phyloP scores from a whole-genome alignment of 1,284 basidiomycete species.

The Puccinia hordei region DNA sequence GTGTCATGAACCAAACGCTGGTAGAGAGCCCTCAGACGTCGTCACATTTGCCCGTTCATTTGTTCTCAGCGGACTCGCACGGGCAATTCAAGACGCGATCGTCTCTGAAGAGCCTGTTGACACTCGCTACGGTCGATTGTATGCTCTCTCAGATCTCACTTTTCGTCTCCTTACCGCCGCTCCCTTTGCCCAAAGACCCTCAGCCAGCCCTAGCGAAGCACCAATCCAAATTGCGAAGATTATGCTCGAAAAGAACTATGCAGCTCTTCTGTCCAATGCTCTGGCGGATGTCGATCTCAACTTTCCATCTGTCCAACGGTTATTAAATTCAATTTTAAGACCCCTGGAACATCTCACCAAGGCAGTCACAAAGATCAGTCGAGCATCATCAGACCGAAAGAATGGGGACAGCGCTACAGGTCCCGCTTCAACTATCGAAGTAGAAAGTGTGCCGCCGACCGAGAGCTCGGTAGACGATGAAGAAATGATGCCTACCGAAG shows the following conservation, averaged over 20 bases:
- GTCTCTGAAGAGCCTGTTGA: slow-evolving; percentile 69
- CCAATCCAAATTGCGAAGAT: slow-evolving; percentile 91
- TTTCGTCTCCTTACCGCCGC: slow-evolving; percentile 81
- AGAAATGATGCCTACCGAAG: slow-evolving; percentile 61
- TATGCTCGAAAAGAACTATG: slow-evolving; percentile 98
- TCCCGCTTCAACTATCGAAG: slow-evolving; percentile 59
- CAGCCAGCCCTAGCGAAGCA: slow-evolving; percentile 67
- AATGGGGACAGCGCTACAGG: slow-evolving; percentile 59
- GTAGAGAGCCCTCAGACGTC: slow-evolving; percentile 75
- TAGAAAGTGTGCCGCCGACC: slow-evolving; percentile 63
- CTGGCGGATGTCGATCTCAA: slow-evolving; percentile 93
- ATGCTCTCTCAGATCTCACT: slow-evolving; percentile 84
- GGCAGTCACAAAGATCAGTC: slow-evolving; percentile 95
- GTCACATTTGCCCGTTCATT: slow-evolving; percentile 83
- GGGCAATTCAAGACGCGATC: slow-evolving; percentile 79
- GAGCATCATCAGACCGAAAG: slow-evolving; percentile 68
- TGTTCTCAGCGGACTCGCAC: slow-evolving; percentile 83
- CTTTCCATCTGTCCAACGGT: slow-evolving; percentile 83
- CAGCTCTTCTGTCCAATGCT: slow-evolving; percentile 81
- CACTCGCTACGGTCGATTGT: slow-evolving; percentile 80
- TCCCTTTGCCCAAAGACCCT: slow-evolving; percentile 64
- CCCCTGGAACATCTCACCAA: slow-evolving; percentile 93
- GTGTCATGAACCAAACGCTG: slow-evolving; percentile 75
- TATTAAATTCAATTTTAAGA: slow-evolving; percentile 81
- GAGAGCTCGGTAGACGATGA: slow-evolving; percentile 53